Evolutionary conservation across 2,329 filamentous ascomycete genomes (phyloP).

Genomic region (Neoscytalidium dimidiatum): DNA sequence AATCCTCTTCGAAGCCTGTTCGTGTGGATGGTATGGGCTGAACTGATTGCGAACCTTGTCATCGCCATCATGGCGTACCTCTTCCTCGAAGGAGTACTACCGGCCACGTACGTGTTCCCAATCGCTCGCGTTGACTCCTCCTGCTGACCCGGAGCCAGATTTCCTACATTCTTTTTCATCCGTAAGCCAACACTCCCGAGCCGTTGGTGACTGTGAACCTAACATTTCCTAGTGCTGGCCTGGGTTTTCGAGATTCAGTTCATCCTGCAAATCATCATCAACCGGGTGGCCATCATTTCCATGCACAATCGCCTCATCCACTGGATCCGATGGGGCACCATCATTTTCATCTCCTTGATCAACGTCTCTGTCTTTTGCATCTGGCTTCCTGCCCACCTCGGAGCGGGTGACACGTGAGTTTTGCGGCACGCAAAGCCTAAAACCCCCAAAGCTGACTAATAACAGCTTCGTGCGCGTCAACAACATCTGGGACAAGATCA

Average conservation of each 20-base stretch:
- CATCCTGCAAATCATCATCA: constrained; percentile 31
- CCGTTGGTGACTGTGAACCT: not conserved
- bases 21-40: constrained; percentile 49
- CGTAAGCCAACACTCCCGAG: not conserved
- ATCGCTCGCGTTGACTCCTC: too few relatives aligned
- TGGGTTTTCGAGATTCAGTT: constrained; percentile 47
- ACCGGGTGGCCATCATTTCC: constrained; percentile 31
- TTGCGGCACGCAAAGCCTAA: too few relatives aligned
- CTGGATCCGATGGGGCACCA: constrained; percentile 24
- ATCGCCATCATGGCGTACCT: constrained; percentile 46
- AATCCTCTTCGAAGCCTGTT: constrained; percentile 28
- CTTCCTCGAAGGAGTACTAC: constrained; percentile 40
- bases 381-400: constrained; percentile 32
- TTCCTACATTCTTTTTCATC: constrained; percentile 19
- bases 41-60: constrained; percentile 43
- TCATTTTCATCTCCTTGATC: constrained; percentile 27
- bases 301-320: constrained; percentile 22
- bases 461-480: constrained; percentile 25
- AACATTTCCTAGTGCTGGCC: constrained; percentile 29
- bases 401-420: constrained; percentile 25
- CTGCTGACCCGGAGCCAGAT: not conserved
- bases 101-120: constrained; percentile 30
- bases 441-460: not conserved
- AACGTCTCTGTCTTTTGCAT: constrained; percentile 34
- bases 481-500: constrained; percentile 21